These are phyloP conservation scores for Sextonia rubra DNA, from an alignment of 164 flowering plant species.

Conservation along the genomic window DNA sequence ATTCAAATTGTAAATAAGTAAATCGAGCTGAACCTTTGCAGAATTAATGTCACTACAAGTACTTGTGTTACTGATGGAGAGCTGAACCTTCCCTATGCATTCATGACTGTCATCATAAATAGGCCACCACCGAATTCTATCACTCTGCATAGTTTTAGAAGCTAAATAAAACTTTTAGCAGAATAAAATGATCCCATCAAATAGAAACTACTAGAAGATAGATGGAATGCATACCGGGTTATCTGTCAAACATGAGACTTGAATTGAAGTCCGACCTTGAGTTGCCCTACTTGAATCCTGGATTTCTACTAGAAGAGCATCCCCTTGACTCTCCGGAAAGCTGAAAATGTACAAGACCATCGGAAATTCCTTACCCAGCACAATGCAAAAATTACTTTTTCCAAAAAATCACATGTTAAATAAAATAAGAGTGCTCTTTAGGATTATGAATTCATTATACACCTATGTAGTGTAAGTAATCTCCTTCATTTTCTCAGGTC, in stretches of 20 bases:
- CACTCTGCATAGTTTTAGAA: constrained; percentile 43
- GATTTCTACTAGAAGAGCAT: constrained; percentile 69
- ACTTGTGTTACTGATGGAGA: constrained; percentile 49
- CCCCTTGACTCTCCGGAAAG: constrained; percentile 77
- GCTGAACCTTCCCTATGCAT: constrained; percentile 88
- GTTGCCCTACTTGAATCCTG: constrained; percentile 47
- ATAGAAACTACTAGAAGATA: constrained; percentile 1
- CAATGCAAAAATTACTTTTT: neutral
- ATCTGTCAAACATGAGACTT: constrained; percentile 65
- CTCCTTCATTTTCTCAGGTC: neutral
- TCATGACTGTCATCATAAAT: constrained; percentile 72
- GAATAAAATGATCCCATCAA: neutral
- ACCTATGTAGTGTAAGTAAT: neutral
- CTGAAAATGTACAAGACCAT: constrained; percentile 28
- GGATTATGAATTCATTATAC: too few species aligned
- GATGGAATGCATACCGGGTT: constrained; percentile 45
- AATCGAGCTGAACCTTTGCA: constrained; percentile 46
- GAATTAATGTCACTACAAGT: constrained; percentile 51
- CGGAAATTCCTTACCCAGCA: neutral
- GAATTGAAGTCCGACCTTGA: constrained; percentile 66
- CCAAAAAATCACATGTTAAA: too few species aligned
- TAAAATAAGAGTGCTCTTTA: too few species aligned
- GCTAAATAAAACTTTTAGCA: neutral
- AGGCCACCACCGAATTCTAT: constrained; percentile 84
- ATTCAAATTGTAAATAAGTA: neutral